These are phyloP conservation scores for Sarocladium strictum DNA, from an alignment of 2,329 filamentous ascomycete species.

Conservation along the genomic window DNA sequence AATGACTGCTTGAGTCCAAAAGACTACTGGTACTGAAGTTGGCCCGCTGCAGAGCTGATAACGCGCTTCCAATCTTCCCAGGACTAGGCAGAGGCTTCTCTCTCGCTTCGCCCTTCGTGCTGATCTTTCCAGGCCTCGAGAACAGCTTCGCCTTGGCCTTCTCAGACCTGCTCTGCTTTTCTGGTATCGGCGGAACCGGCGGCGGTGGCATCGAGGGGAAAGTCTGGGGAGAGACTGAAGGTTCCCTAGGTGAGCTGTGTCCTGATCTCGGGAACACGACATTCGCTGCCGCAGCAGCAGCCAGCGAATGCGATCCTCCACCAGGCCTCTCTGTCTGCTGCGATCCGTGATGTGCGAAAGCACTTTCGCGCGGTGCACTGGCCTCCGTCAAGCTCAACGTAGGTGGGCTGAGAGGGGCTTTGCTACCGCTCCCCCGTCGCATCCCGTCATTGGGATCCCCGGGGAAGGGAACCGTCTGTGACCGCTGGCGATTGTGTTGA, in stretches of 20 bases:
- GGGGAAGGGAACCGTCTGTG: constrained; percentile 63
- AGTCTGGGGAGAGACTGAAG: constrained; percentile 26
- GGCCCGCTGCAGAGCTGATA: constrained; percentile 58
- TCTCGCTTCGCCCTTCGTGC: constrained; percentile 61
- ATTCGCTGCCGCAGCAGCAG: constrained; percentile 63
- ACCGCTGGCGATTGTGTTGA: constrained; percentile 57
- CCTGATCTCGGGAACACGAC: constrained; percentile 65
- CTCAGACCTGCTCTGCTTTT: constrained; percentile 57
- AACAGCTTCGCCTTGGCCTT: constrained; percentile 80
- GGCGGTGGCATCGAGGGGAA: constrained; percentile 26
- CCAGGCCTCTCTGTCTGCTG: constrained; percentile 52
- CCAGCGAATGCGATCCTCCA: constrained; percentile 51
- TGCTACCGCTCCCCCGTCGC: constrained; percentile 39
- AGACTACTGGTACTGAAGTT: constrained; percentile 70
- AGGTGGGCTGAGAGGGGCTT: constrained; percentile 53
- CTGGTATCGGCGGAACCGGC: constrained; percentile 36
- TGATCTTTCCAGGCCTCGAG: constrained; percentile 70
- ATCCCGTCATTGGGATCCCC: constrained; percentile 36
- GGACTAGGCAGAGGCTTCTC: constrained; percentile 67
- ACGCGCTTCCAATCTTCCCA: constrained; percentile 61
- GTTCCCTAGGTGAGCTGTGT: constrained; percentile 42
- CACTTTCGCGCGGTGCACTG: constrained; percentile 52
- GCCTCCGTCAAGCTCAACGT: constrained; percentile 60
- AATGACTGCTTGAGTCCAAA: constrained; percentile 49
- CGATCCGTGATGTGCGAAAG: constrained; percentile 27